Evolutionary conservation across 2,329 filamentous ascomycete species (phyloP), one percentile per base, ranked within the genome.

Genomic region (Arthrinium puccinioides): DNA sequence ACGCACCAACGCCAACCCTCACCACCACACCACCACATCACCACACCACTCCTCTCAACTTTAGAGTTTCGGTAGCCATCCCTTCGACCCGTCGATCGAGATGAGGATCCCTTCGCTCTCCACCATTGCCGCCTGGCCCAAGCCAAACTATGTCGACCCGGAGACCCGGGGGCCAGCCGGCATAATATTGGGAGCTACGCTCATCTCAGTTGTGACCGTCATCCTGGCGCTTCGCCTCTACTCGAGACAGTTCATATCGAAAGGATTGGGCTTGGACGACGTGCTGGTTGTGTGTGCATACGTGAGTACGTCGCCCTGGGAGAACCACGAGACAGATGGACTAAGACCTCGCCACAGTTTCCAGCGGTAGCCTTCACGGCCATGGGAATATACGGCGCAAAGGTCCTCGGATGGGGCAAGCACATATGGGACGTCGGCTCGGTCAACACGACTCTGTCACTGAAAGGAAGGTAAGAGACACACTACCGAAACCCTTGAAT

Each of bases 271-370:
- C 13, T 41, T 46, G 16, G 57, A 65, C 26, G 62, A 64, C 38
- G 42, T 56, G 10, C 49, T 64, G 11, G 59, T 63, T 27, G 38
- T 56, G 11, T 25, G 57, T n/a, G 59, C 62, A 43, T 63, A 54
- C 36, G 56, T 63, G n/a, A 37, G 3, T 21, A 29, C 9, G 6
- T 32, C 27, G 20, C 14, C 10, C 26, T 37, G 35, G 35, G 35
- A 28, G 10, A 15, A 8, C 27, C 26, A n/a, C n/a, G n/a, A n/a
- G n/a, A n/a, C n/a, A n/a, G n/a, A n/a, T n/a, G n/a, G n/a, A n/a
- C n/a, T n/a, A n/a, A n/a, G n/a, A n/a, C n/a, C n/a, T n/a, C n/a
- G n/a, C n/a, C n/a, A 32, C n/a, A 49, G 44, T 13, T 59, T 19
- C 59, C 60, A 9, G 49, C 59, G 4, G 44, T 47, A 8, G 50